Evolutionary conservation across 495 filamentous ascomycete species (phyloP).

Genomic region (Cairneyella variabilis): DNA sequence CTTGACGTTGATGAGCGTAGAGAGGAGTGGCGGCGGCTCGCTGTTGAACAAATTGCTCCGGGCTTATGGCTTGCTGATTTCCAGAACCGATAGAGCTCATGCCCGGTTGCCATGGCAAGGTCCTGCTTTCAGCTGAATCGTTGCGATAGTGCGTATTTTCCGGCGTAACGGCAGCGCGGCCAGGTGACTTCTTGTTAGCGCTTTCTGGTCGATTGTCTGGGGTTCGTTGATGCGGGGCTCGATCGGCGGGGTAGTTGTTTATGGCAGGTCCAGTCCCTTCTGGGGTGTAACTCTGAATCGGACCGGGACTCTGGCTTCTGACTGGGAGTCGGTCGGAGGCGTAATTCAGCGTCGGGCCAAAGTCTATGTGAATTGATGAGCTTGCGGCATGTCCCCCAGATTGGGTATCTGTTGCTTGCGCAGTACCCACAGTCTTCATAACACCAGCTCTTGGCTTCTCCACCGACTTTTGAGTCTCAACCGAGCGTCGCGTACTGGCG

Average conservation of each 20-base stretch:
- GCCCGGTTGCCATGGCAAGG: conserved; percentile 77
- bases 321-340: conserved; percentile 27
- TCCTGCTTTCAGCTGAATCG: conserved; percentile 42
- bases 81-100: conserved; percentile 39
- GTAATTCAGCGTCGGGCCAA: conserved; percentile 79
- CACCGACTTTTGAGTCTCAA: conserved; percentile 55
- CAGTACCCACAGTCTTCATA: conserved; percentile 70
- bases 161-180: conserved; percentile 26
- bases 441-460: conserved; percentile 78
- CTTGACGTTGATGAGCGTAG: conserved; percentile 55
- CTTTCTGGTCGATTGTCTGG: conserved; percentile 7
- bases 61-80: conserved; percentile 27
- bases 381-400: not conserved
- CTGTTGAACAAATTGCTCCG: conserved; percentile 88
- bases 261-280: conserved; percentile 20
- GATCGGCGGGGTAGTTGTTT: conserved; percentile 7
- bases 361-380: conserved; percentile 60
- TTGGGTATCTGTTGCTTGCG: not conserved
- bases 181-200: conserved; percentile 6
- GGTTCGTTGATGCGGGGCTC: not conserved
- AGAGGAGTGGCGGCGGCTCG: conserved; percentile 54
- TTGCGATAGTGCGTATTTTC: conserved; percentile 38
- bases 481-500: conserved; percentile 65
- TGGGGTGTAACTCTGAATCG: conserved; percentile 3
- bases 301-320: conserved; percentile 23